Evolutionary conservation across 345 rosid species (phyloP).

Genomic region (Camelina neglecta): DNA sequence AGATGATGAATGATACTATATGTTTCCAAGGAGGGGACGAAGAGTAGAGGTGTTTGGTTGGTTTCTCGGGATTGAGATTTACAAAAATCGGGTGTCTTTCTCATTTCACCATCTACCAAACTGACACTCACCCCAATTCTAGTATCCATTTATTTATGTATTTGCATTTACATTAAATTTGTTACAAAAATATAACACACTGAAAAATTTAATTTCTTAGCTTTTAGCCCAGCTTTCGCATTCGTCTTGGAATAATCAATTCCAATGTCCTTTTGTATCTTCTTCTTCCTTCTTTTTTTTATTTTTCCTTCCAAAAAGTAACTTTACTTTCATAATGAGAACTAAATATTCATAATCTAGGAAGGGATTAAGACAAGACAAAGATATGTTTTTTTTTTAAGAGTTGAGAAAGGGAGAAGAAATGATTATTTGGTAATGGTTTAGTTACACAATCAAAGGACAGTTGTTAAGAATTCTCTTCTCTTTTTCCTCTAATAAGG

Average conservation of each 20-base stretch:
- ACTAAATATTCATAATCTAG: neutral
- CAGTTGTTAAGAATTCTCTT: neutral
- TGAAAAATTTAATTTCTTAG: neutral
- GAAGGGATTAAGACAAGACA: conserved; percentile 24
- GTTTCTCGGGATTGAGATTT: conserved; percentile 48
- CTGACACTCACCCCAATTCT: conserved; percentile 44
- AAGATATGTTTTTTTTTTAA: conserved; percentile 8
- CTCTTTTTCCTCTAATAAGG: conserved; percentile 13
- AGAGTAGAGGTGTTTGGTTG: conserved; percentile 42
- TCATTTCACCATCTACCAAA: conserved; percentile 48
- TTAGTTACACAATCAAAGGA: conserved; percentile 1
- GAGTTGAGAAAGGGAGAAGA: conserved; percentile 18
- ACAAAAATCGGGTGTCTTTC: conserved; percentile 38
- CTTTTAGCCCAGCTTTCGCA: conserved; percentile 36
- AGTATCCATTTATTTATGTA: conserved; percentile 45
- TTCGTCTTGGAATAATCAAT: conserved; percentile 36
- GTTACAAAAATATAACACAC: conserved; percentile 38
- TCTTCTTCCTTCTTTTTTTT: neutral
- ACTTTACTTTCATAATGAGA: neutral
- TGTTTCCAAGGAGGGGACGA: conserved; percentile 50
- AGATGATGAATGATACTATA: neutral
- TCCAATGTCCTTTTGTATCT: conserved; percentile 32
- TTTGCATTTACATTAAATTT: conserved; percentile 40
- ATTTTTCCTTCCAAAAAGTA: neutral
- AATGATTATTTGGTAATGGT: neutral